These are phyloP conservation scores for Cordyceps cateniannulata DNA, from an alignment of 2,329 filamentous ascomycete species.

Conservation along the genomic window DNA sequence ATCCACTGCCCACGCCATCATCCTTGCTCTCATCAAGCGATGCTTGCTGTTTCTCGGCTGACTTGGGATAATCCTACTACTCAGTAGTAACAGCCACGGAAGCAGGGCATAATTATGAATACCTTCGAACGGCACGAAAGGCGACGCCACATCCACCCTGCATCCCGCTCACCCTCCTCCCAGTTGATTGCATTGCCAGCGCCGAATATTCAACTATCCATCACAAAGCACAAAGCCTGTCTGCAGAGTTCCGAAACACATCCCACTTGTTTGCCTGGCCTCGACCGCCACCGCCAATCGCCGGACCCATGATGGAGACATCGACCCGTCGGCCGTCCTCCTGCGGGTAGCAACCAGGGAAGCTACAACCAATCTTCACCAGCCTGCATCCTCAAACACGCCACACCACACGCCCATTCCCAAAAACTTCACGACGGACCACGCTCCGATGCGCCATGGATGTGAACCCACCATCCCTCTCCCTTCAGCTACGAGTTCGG, in stretches of 20 bases:
- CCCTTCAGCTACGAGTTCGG: background rate
- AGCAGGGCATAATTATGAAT: background rate
- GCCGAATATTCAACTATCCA: background rate
- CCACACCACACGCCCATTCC: background rate
- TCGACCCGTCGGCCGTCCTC: background rate
- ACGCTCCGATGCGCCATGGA: background rate
- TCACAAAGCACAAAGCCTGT: background rate
- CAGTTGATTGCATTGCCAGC: background rate
- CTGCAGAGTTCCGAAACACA: background rate
- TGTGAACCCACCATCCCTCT: background rate
- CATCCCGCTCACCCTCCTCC: background rate
- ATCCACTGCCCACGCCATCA: background rate
- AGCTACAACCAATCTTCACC: background rate
- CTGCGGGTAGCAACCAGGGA: background rate
- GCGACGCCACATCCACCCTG: background rate
- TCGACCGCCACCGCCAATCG: background rate
- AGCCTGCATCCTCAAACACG: background rate
- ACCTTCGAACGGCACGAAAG: background rate
- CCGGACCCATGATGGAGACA: background rate
- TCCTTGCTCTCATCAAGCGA: background rate
- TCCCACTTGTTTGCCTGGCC: background rate
- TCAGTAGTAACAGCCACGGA: background rate
- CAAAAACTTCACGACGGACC: background rate
- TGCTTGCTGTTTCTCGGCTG: background rate
- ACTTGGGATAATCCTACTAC: background rate